Evolutionary conservation across 1,284 basidiomycete genomes (phyloP).

Genomic region (Trichosporon sp.): DNA sequence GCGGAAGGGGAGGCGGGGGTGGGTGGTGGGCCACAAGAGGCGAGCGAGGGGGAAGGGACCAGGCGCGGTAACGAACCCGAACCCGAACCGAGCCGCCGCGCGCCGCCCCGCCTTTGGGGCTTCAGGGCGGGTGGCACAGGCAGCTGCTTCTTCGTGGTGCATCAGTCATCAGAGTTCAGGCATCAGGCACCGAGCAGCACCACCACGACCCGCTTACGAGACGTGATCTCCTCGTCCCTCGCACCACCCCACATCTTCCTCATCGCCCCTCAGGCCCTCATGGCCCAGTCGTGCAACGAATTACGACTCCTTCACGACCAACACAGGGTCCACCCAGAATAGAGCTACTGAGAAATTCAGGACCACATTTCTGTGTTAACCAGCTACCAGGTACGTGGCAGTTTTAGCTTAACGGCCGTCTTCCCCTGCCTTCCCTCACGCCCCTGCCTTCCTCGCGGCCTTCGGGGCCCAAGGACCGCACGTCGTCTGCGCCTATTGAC

Average conservation of each 20-base stretch:
- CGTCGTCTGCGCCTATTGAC: not conserved
- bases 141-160: not conserved
- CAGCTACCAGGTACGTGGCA: not conserved
- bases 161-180: not conserved
- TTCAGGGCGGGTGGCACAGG: not conserved
- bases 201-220: not conserved
- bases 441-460: not conserved
- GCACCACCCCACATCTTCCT: not conserved
- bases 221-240: slow-evolving; percentile 1
- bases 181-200: not conserved
- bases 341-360: not conserved
- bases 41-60: not conserved
- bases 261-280: not conserved
- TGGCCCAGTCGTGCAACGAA: not conserved
- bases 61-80: not conserved
- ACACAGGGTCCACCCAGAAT: not conserved
- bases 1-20: not conserved
- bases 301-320: not conserved
- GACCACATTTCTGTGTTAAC: not conserved
- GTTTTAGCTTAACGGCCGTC: not conserved
- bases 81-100: not conserved
- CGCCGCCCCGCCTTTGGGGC: not conserved
- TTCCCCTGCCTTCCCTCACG: not conserved
- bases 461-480: not conserved
- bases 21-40: not conserved